Evolutionary conservation across 2,329 filamentous ascomycete species (phyloP).

Genomic region (Didymella lethalis): DNA sequence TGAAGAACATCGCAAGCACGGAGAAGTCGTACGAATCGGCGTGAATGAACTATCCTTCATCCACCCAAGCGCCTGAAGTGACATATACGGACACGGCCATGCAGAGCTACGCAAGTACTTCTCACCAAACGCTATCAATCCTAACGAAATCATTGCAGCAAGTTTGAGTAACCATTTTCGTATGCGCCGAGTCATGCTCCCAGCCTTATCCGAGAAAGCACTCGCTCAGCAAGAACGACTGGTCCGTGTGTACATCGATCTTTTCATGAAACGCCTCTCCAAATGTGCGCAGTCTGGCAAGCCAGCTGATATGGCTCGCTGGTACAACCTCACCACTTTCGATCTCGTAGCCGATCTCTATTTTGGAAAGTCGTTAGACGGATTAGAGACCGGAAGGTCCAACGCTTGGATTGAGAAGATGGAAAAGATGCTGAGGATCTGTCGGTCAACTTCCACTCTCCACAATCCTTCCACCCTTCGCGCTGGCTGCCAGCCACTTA

Average conservation of each 20-base stretch:
- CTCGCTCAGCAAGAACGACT: slow-evolving; percentile 25
- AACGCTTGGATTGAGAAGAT: no score
- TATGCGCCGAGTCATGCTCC: slow-evolving; percentile 50
- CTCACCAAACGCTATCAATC: slow-evolving; percentile 36
- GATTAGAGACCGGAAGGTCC: no score
- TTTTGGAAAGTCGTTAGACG: no score
- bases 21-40: slow-evolving; percentile 52
- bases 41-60: slow-evolving; percentile 54
- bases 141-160: slow-evolving; percentile 44
- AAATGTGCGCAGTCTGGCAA: slow-evolving; percentile 3
- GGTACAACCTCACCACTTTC: slow-evolving; percentile 37
- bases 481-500: no score
- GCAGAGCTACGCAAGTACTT: slow-evolving; percentile 27
- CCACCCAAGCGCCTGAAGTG: slow-evolving; percentile 47
- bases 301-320: slow-evolving; percentile 21
- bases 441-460: no score
- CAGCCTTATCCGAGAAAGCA: slow-evolving; percentile 39
- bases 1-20: slow-evolving; percentile 52
- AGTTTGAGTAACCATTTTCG: slow-evolving; percentile 49
- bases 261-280: slow-evolving; percentile 17
- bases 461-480: no score
- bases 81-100: slow-evolving; percentile 40
- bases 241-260: slow-evolving; percentile 23
- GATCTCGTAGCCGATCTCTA: slow-evolving; percentile 38
- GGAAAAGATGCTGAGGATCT: no score